Base-by-base conservation (phyloP, 495 filamentous ascomycete species). In the Penicillium paxilli region DNA sequence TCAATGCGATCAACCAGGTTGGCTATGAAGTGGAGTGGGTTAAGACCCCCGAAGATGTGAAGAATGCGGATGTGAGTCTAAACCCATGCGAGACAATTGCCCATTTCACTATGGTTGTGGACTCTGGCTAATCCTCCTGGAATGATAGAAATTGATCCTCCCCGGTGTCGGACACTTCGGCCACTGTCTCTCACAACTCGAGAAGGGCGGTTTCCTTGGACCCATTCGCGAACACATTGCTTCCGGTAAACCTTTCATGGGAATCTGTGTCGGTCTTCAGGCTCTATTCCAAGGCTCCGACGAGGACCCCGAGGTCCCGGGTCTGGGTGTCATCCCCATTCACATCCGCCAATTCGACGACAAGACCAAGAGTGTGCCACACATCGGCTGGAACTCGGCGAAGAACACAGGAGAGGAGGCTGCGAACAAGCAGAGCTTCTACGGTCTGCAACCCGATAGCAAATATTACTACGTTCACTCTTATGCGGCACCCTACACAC, bases 381-480 rank as follows among this genome's bases (percentile, higher is more conserved):
- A 98, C 66, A 98, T 98, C 63, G 94, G 94, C 12, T 98, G 94
- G 94, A 98, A 98, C 65, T 91, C 85, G 25, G 94, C 94, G 35
- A 81, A 79, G 52, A 78, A 81, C 8, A 73, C 69, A 28, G 76
- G 74, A 33, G 70, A 69, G 24, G 70, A 69, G 24, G 73, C 69
- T 28, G 74, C 76, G 28, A 75, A 77, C 32, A 60, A 65, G 20
- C 62, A 76, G 54, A 81, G 73, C 44, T 77, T 97, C 30, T 96
- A 89, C 66, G 92, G 88, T 37, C 69, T 98, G 44, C 68, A 80
- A 40, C 84, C 89, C 4, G 75, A 75, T 58, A 96, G 90, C 69
- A 97, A 98, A 68, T 98, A 98, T 77, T 98, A 98, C 68, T 98
- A 98, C 62, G 92, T 98, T 28, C 94, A 98, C 72, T 91, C 90